Conservation (phyloP, 257 asterid species). For the Capsicum rhomboideum region DNA sequence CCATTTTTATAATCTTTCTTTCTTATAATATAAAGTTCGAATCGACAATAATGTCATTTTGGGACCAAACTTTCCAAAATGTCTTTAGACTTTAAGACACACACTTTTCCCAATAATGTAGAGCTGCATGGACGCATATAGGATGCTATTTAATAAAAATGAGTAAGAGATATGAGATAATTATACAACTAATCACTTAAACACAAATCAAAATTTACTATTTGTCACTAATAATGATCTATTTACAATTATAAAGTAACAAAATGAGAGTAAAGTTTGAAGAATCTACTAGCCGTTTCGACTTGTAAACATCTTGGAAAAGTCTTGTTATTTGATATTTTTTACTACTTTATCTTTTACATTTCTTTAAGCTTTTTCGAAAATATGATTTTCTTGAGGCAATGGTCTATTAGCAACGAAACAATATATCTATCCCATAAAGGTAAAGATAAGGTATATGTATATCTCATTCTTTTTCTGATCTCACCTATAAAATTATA, state of each 20-base stretch:
- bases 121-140: not conserved
- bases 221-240: not conserved
- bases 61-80: not conserved
- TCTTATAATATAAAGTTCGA: not conserved
- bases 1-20: not conserved
- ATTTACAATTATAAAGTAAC: not conserved
- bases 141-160: not conserved
- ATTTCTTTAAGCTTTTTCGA: no score
- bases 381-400: not conserved
- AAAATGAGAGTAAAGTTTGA: not conserved
- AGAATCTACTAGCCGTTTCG: not conserved
- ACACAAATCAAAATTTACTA: not conserved
- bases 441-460: rapidly evolving
- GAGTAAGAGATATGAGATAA: not conserved
- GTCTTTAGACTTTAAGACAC: not conserved
- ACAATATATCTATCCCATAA: rapidly evolving
- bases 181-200: not conserved
- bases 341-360: not conserved
- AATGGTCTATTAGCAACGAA: not conserved
- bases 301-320: not conserved
- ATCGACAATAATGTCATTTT: not conserved
- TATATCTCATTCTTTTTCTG: rapidly evolving
- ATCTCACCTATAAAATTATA: not conserved
- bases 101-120: not conserved
- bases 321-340: no score